phyloP scores from a whole-genome alignment of 202 grass and related monocot genomes.

The Eragrostis tef region DNA sequence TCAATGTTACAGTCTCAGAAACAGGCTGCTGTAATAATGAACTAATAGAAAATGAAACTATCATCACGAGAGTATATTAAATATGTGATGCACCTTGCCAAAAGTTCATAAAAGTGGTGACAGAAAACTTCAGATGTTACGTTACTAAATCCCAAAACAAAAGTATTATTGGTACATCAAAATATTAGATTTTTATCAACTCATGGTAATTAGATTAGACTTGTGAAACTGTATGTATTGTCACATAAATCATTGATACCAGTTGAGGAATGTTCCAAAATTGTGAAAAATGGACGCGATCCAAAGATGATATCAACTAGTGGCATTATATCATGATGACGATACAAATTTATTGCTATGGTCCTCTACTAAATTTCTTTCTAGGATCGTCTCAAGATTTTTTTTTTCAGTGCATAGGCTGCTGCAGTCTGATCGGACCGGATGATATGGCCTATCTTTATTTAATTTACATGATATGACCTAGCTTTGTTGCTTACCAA shows the following conservation, averaged over 20 bases:
- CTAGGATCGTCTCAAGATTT: background rate
- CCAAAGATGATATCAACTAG: conserved; percentile 5
- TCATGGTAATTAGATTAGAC: background rate
- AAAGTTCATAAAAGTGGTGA: background rate
- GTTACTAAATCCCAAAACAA: conserved; percentile 23
- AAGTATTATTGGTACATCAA: background rate
- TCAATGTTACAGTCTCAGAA: conserved; percentile 32
- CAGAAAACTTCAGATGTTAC: background rate
- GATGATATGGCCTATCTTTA: background rate
- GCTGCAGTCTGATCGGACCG: conserved; percentile 5
- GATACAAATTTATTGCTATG: background rate
- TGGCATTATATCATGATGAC: background rate
- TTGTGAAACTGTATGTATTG: conserved; percentile 25
- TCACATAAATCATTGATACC: background rate
- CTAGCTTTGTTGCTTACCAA: conserved; percentile 3
- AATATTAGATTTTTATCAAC: background rate
- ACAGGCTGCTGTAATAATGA: conserved; percentile 16
- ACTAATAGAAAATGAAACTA: conserved; percentile 31
- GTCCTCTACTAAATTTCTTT: background rate
- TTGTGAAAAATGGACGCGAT: background rate
- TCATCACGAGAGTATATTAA: conserved; percentile 33
- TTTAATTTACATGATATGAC: background rate
- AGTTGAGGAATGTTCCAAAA: background rate
- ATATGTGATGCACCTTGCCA: conserved; percentile 8
- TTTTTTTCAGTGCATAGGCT: background rate